These are phyloP conservation scores for Globisporangium camurandrum DNA, from an alignment of 352 stramenopile species.

Conservation along the genomic window DNA sequence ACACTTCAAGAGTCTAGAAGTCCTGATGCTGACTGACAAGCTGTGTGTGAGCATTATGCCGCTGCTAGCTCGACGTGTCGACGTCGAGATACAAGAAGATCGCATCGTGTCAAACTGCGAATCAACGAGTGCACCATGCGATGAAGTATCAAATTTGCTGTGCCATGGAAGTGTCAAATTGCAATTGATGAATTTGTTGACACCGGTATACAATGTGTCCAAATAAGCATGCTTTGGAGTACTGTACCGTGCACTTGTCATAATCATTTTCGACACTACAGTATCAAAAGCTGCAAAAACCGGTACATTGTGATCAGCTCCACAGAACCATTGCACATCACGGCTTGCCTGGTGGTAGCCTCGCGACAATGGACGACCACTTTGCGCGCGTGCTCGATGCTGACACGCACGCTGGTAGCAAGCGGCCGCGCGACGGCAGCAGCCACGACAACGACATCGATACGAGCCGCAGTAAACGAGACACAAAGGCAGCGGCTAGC, in stretches of 20 bases:
- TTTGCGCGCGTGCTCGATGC: conserved; percentile 15
- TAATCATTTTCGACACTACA: not conserved
- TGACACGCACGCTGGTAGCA: not conserved
- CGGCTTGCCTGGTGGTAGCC: too few species aligned
- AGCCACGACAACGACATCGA: conserved; percentile 1
- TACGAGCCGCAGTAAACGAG: not conserved
- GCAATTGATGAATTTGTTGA: not conserved
- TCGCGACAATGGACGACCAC: conserved; percentile 14
- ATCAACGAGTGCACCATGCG: too few species aligned
- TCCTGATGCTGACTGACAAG: too few species aligned
- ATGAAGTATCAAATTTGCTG: too few species aligned
- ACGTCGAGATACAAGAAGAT: not conserved
- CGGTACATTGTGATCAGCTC: not conserved
- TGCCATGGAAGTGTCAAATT: too few species aligned
- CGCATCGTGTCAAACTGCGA: too few species aligned
- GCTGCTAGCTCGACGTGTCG: too few species aligned
- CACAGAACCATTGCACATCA: not conserved
- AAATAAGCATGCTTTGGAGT: not conserved
- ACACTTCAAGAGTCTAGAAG: too few species aligned
- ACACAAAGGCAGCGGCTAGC: conserved; percentile 2
- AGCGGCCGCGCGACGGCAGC: conserved; percentile 3
- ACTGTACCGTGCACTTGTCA: not conserved
- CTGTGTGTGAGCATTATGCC: too few species aligned
- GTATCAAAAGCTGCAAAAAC: too few species aligned
- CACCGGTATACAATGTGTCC: not conserved